Conservation (phyloP, 495 filamentous ascomycete species). For the Xylaria telfairii region DNA sequence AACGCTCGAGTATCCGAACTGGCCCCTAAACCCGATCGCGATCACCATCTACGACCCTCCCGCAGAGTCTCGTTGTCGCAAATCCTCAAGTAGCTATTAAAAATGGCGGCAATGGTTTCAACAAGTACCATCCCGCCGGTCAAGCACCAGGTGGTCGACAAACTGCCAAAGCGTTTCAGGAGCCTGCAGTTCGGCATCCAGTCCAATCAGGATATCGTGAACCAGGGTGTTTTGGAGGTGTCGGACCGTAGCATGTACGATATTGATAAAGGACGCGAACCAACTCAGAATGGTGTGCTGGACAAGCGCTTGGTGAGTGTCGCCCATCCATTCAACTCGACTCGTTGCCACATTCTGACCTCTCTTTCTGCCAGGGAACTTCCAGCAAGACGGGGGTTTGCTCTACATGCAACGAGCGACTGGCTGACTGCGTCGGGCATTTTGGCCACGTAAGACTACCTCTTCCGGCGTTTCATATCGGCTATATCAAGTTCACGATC, state of each 20-base stretch:
- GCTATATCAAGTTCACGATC: slow-evolving; percentile 90
- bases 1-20: neutral
- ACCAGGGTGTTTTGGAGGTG: slow-evolving; percentile 90
- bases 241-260: slow-evolving; percentile 91
- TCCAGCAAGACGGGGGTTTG: slow-evolving; percentile 76
- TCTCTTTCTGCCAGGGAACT: slow-evolving; percentile 64
- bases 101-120: slow-evolving; percentile 32
- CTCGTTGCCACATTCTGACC: slow-evolving; percentile 26
- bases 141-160: slow-evolving; percentile 90
- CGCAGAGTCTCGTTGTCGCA: neutral
- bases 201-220: slow-evolving; percentile 92
- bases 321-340: slow-evolving; percentile 11
- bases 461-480: slow-evolving; percentile 91
- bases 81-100: neutral
- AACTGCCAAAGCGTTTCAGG: slow-evolving; percentile 86
- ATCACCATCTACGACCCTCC: neutral
- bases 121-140: slow-evolving; percentile 44
- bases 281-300: slow-evolving; percentile 81
- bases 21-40: neutral
- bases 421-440: slow-evolving; percentile 88
- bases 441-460: slow-evolving; percentile 91
- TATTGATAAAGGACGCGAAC: slow-evolving; percentile 70
- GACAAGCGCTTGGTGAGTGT: slow-evolving; percentile 72
- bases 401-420: slow-evolving; percentile 77
- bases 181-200: slow-evolving; percentile 93